These are phyloP conservation scores for Lithospermum erythrorhizon DNA, from an alignment of 257 asterid genomes.

Conservation along the genomic window DNA sequence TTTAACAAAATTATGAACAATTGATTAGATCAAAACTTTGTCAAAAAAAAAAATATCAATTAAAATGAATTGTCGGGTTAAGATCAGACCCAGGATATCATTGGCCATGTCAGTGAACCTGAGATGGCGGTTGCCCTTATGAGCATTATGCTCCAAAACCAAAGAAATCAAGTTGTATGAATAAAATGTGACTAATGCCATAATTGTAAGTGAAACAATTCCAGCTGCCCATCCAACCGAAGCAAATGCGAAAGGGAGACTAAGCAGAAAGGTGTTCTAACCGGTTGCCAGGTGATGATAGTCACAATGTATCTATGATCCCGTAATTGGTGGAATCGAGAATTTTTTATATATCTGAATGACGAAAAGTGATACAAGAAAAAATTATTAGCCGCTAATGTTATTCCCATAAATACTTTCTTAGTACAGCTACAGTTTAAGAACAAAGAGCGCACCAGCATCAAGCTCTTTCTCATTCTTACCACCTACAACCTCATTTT, in stretches of 20 bases:
- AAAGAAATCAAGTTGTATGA: conserved; percentile 60
- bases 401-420: too few relatives aligned
- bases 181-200: conserved; percentile 59
- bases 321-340: too few relatives aligned
- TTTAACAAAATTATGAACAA: too few relatives aligned
- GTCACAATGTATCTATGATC: conserved; percentile 71
- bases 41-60: too few relatives aligned
- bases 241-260: conserved; percentile 79
- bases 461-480: conserved; percentile 30
- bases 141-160: conserved; percentile 73
- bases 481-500: too few relatives aligned
- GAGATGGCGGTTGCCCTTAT: conserved; percentile 52
- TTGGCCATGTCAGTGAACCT: conserved; percentile 77
- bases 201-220: conserved; percentile 33
- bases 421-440: conserved; percentile 53
- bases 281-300: conserved; percentile 84
- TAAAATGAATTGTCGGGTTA: too few relatives aligned
- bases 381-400: too few relatives aligned
- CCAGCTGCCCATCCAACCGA: conserved; percentile 76
- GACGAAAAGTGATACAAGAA: too few relatives aligned
- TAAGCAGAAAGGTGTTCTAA: conserved; percentile 72
- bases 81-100: conserved; percentile 40
- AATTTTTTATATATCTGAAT: too few relatives aligned
- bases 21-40: too few relatives aligned
- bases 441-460: conserved; percentile 90